Conservation (phyloP, 2,329 filamentous ascomycete genomes). For the Fusarium odoratissimum region DNA sequence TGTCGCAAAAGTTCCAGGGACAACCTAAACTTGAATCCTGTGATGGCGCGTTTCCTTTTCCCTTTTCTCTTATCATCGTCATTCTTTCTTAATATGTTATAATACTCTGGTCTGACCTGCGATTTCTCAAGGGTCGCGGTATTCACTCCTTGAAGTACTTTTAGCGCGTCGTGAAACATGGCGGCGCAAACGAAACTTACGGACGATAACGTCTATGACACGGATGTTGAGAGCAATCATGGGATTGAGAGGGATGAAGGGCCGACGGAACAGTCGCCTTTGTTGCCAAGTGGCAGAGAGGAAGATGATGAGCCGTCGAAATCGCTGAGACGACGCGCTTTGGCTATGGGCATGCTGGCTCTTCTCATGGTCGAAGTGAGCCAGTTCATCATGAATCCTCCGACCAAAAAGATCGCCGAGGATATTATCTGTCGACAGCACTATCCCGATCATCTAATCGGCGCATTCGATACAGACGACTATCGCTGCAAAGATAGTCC, state of each 20-base stretch:
- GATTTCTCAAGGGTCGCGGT: background rate
- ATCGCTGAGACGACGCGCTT: slow-evolving; percentile 46
- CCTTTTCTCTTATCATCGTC: background rate
- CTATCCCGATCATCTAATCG: slow-evolving; percentile 55
- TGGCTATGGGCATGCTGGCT: slow-evolving; percentile 51
- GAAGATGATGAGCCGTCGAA: slow-evolving; percentile 38
- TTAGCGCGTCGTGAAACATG: background rate
- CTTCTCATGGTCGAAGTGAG: slow-evolving; percentile 59
- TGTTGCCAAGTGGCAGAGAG: slow-evolving; percentile 34
- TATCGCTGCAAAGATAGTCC: slow-evolving; percentile 60
- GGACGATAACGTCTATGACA: background rate
- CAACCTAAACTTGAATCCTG: slow-evolving; percentile 13
- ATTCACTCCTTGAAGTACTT: background rate
- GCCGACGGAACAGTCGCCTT: slow-evolving; percentile 34
- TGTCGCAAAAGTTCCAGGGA: slow-evolving; percentile 32
- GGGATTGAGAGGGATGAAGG: background rate
- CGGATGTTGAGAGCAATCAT: slow-evolving; percentile 23
- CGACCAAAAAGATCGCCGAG: slow-evolving; percentile 63
- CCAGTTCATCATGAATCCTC: slow-evolving; percentile 53
- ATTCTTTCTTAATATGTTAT: slow-evolving; percentile 13
- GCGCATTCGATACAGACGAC: slow-evolving; percentile 49
- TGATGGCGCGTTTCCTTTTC: background rate
- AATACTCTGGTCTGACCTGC: background rate
- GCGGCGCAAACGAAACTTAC: background rate
- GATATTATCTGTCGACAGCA: slow-evolving; percentile 63